Base-by-base conservation (phyloP, 2,329 filamentous ascomycete genomes). In the Fusarium nelsonii region DNA sequence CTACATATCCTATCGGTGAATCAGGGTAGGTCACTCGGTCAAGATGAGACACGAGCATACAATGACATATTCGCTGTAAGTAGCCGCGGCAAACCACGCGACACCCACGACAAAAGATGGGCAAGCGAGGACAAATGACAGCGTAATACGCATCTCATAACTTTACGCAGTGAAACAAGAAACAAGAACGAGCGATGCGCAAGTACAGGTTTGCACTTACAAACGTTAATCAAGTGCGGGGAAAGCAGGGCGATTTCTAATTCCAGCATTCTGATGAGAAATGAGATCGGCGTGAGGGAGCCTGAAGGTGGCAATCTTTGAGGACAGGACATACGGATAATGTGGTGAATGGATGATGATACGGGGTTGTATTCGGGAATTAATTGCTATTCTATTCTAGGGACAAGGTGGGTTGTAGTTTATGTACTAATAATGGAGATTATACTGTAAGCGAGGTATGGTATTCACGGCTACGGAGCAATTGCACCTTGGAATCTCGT, bases 261-360 rank as follows among this genome's bases (percentile, higher is more conserved):
- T 28, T 54, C 40, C 32, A 34, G 48, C 16, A n/a, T 15, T 50
- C 23, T 53, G 12, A 28, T 53, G 26, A 41, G 30, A 57, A 43
- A 65, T 44, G 52, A 50, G 60, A 58, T 59, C 61, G 46, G 36
- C 45, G 18, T 45, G 59, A 45, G 28, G 58, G 43, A 57, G 32
- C 58, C 49, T 48, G 30, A 39, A 40, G n/a, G 52, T 58, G 60
- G 52, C 40, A 46, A 59, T 34, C 26, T 10, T 12, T 43, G 16
- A 55, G 41, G 14, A 44, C 23, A 23, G 23, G 23, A 23, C 23
- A 23, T 23, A 23, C 23, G 6, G 26, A 65, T 53, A 30, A 67
- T 60, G 43, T 23, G 23, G 23, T 23, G 4, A 23, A 30, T 30
- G 30, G 30, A 30, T 30, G 30, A 43, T 48, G 41, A 69, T 66